Evolutionary conservation across 2,329 filamentous ascomycete genomes (phyloP), one percentile per base, ranked within the genome.

Genomic region (Leptosphaerulina australis): DNA sequence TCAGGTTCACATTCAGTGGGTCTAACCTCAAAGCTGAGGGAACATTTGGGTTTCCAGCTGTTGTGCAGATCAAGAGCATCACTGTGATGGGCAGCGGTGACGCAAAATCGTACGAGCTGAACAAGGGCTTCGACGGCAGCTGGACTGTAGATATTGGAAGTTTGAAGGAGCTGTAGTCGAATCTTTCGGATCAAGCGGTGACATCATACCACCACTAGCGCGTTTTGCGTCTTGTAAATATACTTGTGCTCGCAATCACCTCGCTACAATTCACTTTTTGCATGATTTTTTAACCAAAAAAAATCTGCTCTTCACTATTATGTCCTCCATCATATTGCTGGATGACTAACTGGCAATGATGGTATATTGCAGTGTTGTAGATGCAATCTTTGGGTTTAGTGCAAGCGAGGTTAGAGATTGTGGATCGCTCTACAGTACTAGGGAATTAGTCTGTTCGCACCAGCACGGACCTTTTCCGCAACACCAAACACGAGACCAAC

Each of bases 1-100:
- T 91, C 52, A 71, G 73, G 15, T 88, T 91, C 63, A 65, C 68
- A 11, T 91, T 84, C 64, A 74, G 78, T 44, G 70, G 79, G 3
- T 79, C 80, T 15, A 73, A 70, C 39, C 75, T 88, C 25, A 74
- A 62, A 1, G 73, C 81, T 50, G 74, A 73, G 9, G 85, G 85
- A 0, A 72, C 66, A 2, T 88, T 87, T 67, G 80, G 76, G 0
- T 86, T 81, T 64, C 25, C 53, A 8, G 63, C 66, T 2, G 48
- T 38, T 7, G 44, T 68, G 8, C 52, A 54, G 5, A 52, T 70
- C 5, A 60, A 53, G 45, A 66, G 60, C 14, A 38, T 67, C 14
- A 66, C 61, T 10, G 47, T 70, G 18, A 38, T 68, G 44, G 61
- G 59, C 4, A 47, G 37, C 14, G 51, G 39, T 24, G 60, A 48